Conservation (phyloP, 2,329 filamentous ascomycete genomes). For the Penicillium aurantiogriseum region DNA sequence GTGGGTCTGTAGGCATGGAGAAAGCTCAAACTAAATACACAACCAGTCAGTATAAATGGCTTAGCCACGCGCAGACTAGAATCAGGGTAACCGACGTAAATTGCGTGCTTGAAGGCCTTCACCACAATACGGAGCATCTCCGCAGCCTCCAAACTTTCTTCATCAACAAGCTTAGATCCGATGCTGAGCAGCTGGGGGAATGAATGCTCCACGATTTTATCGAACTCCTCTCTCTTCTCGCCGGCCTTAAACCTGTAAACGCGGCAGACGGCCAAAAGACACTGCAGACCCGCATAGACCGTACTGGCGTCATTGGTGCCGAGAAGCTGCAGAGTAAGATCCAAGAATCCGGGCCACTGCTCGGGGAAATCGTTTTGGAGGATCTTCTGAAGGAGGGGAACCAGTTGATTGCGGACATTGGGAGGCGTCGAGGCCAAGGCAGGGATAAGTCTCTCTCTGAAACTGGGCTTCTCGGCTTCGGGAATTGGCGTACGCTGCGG, state of each 20-base stretch:
- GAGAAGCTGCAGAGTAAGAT: slow-evolving; percentile 85
- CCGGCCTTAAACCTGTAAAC: slow-evolving; percentile 93
- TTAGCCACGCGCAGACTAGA: slow-evolving; percentile 10
- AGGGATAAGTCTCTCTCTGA: slow-evolving; percentile 84
- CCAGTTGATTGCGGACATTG: slow-evolving; percentile 84
- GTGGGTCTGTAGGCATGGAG: slow-evolving; percentile 72
- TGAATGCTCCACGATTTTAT: slow-evolving; percentile 86
- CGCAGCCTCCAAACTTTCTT: slow-evolving; percentile 88
- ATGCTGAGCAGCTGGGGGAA: slow-evolving; percentile 87
- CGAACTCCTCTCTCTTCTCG: slow-evolving; percentile 77
- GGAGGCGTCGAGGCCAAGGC: slow-evolving; percentile 77
- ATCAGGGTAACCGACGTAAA: slow-evolving; percentile 66
- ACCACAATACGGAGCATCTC: slow-evolving; percentile 95
- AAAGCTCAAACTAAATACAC: slow-evolving; percentile 72
- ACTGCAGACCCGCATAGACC: slow-evolving; percentile 91
- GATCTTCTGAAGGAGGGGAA: slow-evolving; percentile 93
- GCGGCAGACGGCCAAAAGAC: slow-evolving; percentile 88
- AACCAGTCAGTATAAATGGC: slow-evolving; percentile 32
- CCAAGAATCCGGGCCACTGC: slow-evolving; percentile 91
- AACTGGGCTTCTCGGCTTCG: slow-evolving; percentile 83
- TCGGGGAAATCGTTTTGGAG: slow-evolving; percentile 93
- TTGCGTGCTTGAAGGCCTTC: slow-evolving; percentile 97
- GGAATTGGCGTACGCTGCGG: slow-evolving; percentile 72
- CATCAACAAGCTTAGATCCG: slow-evolving; percentile 82
- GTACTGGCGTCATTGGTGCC: slow-evolving; percentile 81